phyloP scores from a whole-genome alignment of 2,329 filamentous ascomycete genomes.

The Xylogone sp. region DNA sequence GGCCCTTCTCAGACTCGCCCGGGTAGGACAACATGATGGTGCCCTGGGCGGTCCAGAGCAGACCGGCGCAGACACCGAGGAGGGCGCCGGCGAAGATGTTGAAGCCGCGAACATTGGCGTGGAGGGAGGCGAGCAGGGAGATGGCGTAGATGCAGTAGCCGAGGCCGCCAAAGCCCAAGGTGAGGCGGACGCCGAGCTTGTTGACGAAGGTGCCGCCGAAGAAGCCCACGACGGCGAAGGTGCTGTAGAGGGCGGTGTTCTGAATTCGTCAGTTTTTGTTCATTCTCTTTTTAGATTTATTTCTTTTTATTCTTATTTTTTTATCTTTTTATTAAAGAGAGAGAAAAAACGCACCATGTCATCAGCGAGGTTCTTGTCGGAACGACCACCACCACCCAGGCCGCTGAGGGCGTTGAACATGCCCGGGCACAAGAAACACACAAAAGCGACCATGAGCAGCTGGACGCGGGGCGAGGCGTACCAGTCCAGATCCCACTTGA shows the following conservation, averaged over 20 bases:
- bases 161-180: constrained; percentile 66
- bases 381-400: constrained; percentile 59
- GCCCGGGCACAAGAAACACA: constrained; percentile 66
- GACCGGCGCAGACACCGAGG: constrained; percentile 70
- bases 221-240: constrained; percentile 55
- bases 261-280: no score
- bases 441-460: constrained; percentile 63
- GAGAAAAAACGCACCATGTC: constrained; percentile 6
- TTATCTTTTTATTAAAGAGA: background rate
- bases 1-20: constrained; percentile 71
- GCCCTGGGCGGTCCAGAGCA: constrained; percentile 78
- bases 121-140: constrained; percentile 66
- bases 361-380: constrained; percentile 48
- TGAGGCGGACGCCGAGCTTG: constrained; percentile 62
- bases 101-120: constrained; percentile 53
- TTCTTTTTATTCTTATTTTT: background rate
- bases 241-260: constrained; percentile 39
- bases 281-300: no score
- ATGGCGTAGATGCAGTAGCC: constrained; percentile 72
- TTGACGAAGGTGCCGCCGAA: constrained; percentile 73
- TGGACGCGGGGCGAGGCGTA: constrained; percentile 72
- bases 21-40: constrained; percentile 88
- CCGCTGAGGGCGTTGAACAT: constrained; percentile 67
- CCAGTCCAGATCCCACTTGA: no score
- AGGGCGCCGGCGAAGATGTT: constrained; percentile 70